Base-by-base conservation (phyloP, 768 basidiomycete species). In the Mycena galericulata region DNA sequence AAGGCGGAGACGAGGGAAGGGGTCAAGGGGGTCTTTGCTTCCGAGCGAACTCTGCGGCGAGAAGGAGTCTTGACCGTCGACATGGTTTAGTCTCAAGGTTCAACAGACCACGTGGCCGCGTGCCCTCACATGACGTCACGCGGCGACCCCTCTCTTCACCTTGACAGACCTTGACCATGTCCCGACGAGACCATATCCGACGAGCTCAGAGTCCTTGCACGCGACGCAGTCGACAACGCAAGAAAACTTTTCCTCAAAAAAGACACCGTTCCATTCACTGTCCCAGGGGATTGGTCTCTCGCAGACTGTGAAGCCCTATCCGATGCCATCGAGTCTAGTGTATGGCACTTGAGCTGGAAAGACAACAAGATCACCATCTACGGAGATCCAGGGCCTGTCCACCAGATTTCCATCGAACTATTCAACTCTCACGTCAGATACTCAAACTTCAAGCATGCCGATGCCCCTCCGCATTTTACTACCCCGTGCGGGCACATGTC, bases 11-110 rank as follows among this genome's bases (percentile, higher is more conserved):
- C 59, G 18, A 86, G 72, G 3, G 86, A 86, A 2, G 86, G 86
- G 0, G 86, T 87, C 57, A 87, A 72, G 29, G 86, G 85, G 9
- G 86, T 86, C 75, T 84, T 85, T 11, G 79, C 82, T 71, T 86
- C 86, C 71, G 86, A 87, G 24, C 84, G 84, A 36, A 85, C 74
- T 17, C 86, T 81, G 30, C 79, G 77, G 49, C 84, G 82, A 60
- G 82, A 83, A 53, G 87, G 87, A 2, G 87, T 88, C 75, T 85
- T 85, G 51, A 84, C 29, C 10, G 27, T 30, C 2, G 68, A 65
- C 68, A 69, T 69, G 56, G 58, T 36, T 22, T 22, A 10, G 15
- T 15, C 2, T 32, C 6, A 61, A 68, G 17, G 4, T 29, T 53
- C n/a, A 58, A 58, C 53, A 6, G 17, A 30, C n/a, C 58, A 51